Evolutionary conservation across 805 yeast genomes (phyloP).

Genomic region (Trichomonascus vanleenenianus): DNA sequence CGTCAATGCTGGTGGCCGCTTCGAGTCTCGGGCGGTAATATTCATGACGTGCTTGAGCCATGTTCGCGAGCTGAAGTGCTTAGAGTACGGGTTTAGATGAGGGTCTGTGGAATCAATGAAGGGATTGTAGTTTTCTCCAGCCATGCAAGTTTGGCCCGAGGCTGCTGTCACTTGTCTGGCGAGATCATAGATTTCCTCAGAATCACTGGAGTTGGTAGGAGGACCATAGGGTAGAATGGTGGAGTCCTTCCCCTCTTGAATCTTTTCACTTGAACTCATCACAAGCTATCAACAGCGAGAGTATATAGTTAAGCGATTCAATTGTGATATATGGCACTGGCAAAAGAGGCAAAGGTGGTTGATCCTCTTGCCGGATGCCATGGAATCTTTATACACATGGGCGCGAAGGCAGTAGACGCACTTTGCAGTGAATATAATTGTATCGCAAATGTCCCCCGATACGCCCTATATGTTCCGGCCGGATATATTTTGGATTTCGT

Average conservation of each 20-base stretch:
- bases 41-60: slow-evolving; percentile 59
- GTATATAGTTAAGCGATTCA: no score
- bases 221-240: not conserved
- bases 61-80: slow-evolving; percentile 45
- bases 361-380: no score
- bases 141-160: slow-evolving; percentile 1
- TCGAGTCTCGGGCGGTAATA: slow-evolving; percentile 47
- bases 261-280: not conserved
- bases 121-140: slow-evolving; percentile 16
- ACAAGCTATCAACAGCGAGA: not conserved
- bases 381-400: no score
- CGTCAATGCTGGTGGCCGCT: slow-evolving; percentile 47
- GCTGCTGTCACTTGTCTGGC: slow-evolving; percentile 3
- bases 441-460: no score
- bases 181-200: slow-evolving; percentile 2
- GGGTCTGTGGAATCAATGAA: slow-evolving; percentile 31
- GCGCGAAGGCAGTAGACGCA: no score
- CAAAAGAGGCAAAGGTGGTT: not conserved
- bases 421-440: no score
- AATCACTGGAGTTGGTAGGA: not conserved
- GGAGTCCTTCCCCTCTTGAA: not conserved
- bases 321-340: no score
- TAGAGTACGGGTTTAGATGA: slow-evolving; percentile 50
- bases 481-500: no score
- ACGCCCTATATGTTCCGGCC: no score